Conservation (phyloP, 108 stramenopile genomes). For the Chaetoceros tenuissimus region DNA sequence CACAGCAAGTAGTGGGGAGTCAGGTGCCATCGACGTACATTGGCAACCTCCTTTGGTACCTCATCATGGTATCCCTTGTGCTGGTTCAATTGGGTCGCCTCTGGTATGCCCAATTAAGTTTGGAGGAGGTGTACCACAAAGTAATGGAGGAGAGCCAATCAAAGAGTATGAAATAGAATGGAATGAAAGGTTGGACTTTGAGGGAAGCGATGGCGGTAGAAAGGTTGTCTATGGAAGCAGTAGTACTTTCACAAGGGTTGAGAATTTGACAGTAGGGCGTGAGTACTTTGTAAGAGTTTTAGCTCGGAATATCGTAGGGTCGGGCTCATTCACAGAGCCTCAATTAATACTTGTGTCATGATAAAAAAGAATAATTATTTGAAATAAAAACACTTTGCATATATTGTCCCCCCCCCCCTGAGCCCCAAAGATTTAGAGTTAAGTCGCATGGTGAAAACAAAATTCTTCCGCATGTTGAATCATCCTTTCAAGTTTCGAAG, state of each 20-base stretch:
- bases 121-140: conserved; percentile 40
- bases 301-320: conserved; percentile 49
- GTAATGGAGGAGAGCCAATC: conserved; percentile 63
- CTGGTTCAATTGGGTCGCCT: conserved; percentile 22
- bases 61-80: conserved; percentile 62
- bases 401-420: no score
- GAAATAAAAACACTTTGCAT: no score
- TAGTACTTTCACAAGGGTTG: conserved; percentile 8
- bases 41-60: conserved; percentile 67
- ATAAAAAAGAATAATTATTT: no score
- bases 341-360: no score
- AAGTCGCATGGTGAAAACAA: no score
- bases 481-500: no score
- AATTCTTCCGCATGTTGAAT: no score
- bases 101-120: conserved; percentile 56
- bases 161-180: conserved; percentile 63
- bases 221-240: conserved; percentile 11
- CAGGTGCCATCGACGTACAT: conserved; percentile 36
- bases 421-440: no score
- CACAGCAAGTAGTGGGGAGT: conserved; percentile 4
- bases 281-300: conserved; percentile 52
- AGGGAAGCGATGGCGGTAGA: conserved; percentile 26
- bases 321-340: conserved; percentile 28
- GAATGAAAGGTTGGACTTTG: conserved; percentile 41
- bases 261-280: conserved; percentile 25